phyloP scores from a whole-genome alignment of 2,329 filamentous ascomycete genomes.

The Claviceps sp. region DNA sequence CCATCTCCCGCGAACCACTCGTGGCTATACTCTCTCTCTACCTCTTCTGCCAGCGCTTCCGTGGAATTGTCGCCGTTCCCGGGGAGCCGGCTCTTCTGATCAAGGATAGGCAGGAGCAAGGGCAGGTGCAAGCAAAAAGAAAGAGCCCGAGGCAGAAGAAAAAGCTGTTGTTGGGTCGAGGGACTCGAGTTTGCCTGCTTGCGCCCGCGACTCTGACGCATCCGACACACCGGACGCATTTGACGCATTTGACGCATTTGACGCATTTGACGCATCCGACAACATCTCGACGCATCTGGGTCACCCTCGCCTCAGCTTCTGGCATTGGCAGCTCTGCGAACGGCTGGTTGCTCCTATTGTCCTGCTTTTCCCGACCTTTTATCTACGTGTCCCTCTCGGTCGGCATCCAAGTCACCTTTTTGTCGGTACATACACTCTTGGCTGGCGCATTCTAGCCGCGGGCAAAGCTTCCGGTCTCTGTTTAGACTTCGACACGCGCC shows the following conservation, averaged over 20 bases:
- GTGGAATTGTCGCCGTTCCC: conserved; percentile 5
- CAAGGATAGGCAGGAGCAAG: neutral
- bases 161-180: neutral
- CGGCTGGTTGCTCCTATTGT: neutral
- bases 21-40: neutral
- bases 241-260: neutral
- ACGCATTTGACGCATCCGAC: too few species aligned
- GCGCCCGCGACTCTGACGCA: neutral
- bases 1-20: neutral
- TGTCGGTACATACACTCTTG: neutral
- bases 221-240: neutral
- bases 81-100: neutral
- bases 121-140: neutral
- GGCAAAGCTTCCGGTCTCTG: neutral
- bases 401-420: neutral
- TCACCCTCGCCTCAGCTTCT: too few species aligned
- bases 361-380: neutral
- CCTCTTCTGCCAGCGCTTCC: neutral
- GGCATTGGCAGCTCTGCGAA: neutral
- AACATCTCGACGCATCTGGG: too few species aligned
- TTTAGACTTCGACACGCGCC: conserved; percentile 5
- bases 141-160: neutral
- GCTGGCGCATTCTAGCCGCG: neutral
- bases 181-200: neutral
- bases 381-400: neutral